These are phyloP conservation scores for Auriscalpium orientale DNA, from an alignment of 768 basidiomycete genomes.

Conservation along the genomic window DNA sequence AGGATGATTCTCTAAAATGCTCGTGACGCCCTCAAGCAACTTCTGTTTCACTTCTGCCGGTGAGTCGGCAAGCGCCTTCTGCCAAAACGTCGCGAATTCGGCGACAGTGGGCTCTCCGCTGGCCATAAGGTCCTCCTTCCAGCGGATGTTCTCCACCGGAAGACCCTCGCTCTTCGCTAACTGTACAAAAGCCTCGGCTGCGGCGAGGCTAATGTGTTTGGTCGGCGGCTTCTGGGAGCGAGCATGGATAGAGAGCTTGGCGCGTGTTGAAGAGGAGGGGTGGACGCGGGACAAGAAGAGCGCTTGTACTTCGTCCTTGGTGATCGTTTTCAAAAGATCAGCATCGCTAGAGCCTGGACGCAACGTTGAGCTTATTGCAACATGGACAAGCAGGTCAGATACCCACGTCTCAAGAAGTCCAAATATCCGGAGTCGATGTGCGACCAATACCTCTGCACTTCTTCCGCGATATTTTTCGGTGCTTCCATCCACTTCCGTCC, in stretches of 20 bases:
- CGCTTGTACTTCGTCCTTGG: slow-evolving; percentile 65
- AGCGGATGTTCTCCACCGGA: slow-evolving; percentile 41
- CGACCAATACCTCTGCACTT: slow-evolving; percentile 57
- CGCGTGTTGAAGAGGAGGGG: slow-evolving; percentile 56
- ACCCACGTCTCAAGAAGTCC: slow-evolving; percentile 82
- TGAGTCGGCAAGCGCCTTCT: slow-evolving; percentile 26
- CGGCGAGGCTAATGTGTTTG: slow-evolving; percentile 55
- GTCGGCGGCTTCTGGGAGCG: slow-evolving; percentile 57
- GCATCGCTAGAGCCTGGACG: slow-evolving; percentile 66
- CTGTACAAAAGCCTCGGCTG: slow-evolving; percentile 54
- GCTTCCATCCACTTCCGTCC: slow-evolving; percentile 79
- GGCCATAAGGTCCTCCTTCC: slow-evolving; percentile 42
- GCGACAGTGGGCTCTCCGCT: slow-evolving; percentile 48
- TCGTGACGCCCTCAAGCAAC: slow-evolving; percentile 49
- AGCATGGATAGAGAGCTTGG: slow-evolving; percentile 83
- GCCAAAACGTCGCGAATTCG: slow-evolving; percentile 64
- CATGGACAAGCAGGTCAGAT: not conserved
- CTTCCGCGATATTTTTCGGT: slow-evolving; percentile 83
- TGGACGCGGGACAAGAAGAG: slow-evolving; percentile 68
- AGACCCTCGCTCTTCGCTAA: slow-evolving; percentile 41
- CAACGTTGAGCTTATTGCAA: not conserved
- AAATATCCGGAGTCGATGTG: slow-evolving; percentile 74
- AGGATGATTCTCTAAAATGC: slow-evolving; percentile 49
- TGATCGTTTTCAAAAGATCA: slow-evolving; percentile 50
- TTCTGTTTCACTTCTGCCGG: slow-evolving; percentile 32